phyloP scores from a whole-genome alignment of 2,329 filamentous ascomycete species.

The Scedosporium boydii region DNA sequence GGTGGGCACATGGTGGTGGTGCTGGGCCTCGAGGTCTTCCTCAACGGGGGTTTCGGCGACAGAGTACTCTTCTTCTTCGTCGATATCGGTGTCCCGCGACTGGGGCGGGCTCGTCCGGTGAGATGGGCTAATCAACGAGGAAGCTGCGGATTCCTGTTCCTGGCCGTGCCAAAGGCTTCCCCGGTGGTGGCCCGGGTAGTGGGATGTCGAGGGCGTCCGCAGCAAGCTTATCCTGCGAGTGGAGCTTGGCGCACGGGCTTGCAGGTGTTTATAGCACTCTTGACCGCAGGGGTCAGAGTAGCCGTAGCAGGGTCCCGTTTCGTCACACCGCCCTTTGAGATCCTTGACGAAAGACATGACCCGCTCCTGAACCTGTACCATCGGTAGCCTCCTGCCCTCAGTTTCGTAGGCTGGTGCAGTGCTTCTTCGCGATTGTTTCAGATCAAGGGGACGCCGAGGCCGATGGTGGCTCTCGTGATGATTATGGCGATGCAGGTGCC shows the following conservation, averaged over 20 bases:
- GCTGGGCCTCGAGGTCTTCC: conserved; percentile 37
- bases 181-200: neutral
- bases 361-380: conserved; percentile 42
- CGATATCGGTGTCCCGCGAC: neutral
- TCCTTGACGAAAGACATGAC: conserved; percentile 58
- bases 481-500: neutral
- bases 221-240: conserved; percentile 17
- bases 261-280: conserved; percentile 53
- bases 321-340: conserved; percentile 53
- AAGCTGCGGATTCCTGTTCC: neutral
- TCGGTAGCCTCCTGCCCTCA: conserved; percentile 34
- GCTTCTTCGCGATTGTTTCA: neutral
- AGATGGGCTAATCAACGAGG: neutral
- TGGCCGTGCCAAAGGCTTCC: neutral
- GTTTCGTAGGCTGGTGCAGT: neutral
- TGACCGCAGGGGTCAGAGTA: conserved; percentile 58
- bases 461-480: neutral
- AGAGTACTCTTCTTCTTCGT: neutral
- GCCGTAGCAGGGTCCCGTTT: conserved; percentile 51
- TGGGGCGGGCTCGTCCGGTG: neutral
- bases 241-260: conserved; percentile 23
- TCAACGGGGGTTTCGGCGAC: conserved; percentile 9
- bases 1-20: conserved; percentile 91
- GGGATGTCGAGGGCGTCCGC: neutral
- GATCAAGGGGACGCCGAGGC: neutral